Conservation (phyloP, 768 basidiomycete species). For the Suillus plorans region DNA sequence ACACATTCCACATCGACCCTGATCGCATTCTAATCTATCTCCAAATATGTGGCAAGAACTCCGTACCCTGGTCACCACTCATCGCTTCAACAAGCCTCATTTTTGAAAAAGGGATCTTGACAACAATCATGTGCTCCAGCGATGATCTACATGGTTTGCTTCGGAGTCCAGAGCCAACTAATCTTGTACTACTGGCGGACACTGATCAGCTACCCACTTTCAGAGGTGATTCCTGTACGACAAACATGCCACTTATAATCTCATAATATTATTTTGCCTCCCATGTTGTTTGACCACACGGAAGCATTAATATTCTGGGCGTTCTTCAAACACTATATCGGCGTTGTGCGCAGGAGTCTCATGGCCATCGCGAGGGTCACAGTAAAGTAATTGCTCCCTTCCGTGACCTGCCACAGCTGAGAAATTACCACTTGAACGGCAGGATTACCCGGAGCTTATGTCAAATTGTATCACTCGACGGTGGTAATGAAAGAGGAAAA, state of each 20-base stretch:
- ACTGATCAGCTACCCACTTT: background rate
- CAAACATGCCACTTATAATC: background rate
- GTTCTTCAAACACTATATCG: slow-evolving; percentile 2
- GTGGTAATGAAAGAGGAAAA: background rate
- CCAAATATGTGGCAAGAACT: background rate
- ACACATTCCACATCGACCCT: background rate
- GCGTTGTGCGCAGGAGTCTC: background rate
- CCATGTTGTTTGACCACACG: background rate
- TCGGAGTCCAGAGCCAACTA: background rate
- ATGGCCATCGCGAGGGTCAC: background rate
- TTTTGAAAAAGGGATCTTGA: background rate
- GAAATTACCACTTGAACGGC: background rate
- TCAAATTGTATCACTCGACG: background rate
- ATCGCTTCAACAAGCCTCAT: background rate
- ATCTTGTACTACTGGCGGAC: background rate
- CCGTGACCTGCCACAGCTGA: background rate
- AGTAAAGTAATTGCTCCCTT: background rate
- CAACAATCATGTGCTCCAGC: background rate
- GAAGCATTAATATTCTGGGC: background rate
- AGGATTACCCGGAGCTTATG: background rate
- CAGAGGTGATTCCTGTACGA: background rate
- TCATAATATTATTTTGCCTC: background rate
- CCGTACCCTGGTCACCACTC: background rate
- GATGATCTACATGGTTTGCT: background rate
- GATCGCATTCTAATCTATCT: slow-evolving; percentile 1